These are phyloP conservation scores for Fusarium sp. DNA, from an alignment of 2,329 filamentous ascomycete genomes.

Conservation along the genomic window DNA sequence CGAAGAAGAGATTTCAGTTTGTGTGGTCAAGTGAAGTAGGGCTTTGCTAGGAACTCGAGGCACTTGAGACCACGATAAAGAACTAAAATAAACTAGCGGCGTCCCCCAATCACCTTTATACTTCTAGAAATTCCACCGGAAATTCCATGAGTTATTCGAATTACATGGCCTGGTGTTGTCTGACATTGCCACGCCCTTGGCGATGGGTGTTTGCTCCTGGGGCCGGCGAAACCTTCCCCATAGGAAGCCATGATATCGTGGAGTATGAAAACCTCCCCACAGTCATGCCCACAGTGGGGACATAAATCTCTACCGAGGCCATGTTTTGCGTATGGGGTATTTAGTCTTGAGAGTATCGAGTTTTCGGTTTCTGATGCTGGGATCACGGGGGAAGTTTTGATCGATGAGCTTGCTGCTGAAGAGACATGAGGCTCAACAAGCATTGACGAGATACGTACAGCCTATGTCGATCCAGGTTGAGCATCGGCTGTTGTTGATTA, in stretches of 20 bases:
- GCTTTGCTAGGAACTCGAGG: not conserved
- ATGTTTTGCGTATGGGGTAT: not conserved
- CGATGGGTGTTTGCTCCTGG: not conserved
- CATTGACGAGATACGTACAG: not conserved
- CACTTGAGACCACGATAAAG: not conserved
- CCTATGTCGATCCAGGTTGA: not conserved
- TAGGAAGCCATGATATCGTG: not conserved
- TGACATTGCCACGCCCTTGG: not conserved
- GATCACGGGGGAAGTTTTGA: not conserved
- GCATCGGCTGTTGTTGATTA: not conserved
- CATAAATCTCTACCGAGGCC: not conserved
- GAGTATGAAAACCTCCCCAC: not conserved
- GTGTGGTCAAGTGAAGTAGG: not conserved
- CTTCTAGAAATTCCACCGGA: not conserved
- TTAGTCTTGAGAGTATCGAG: not conserved
- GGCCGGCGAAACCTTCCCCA: slow-evolving; percentile 1
- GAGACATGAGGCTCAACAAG: not conserved
- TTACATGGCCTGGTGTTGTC: not conserved
- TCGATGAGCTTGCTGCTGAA: not conserved
- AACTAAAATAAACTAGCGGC: not conserved
- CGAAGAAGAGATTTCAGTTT: not conserved
- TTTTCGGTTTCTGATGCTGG: not conserved
- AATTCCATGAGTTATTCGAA: not conserved
- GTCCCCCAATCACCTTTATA: not conserved
- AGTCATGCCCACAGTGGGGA: not conserved